These are phyloP conservation scores for Phytophthora sp. DNA, from an alignment of 352 stramenopile genomes.

Conservation along the genomic window DNA sequence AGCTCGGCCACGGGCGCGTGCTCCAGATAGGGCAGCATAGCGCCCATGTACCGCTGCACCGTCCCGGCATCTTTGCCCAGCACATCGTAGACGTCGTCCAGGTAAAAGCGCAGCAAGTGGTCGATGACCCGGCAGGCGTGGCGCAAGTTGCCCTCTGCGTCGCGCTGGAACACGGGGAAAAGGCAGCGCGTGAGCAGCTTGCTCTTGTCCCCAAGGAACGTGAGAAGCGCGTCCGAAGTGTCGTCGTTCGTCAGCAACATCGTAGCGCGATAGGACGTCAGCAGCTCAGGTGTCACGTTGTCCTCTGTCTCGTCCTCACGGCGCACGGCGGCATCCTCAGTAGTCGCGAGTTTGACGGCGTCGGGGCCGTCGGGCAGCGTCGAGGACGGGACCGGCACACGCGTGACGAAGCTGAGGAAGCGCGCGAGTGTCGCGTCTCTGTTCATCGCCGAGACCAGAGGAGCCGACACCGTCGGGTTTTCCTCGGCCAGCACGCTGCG, in stretches of 20 bases:
- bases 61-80: conserved; percentile 66
- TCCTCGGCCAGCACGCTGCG: conserved; percentile 59
- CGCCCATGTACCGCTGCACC: conserved; percentile 81
- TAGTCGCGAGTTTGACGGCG: conserved; percentile 31
- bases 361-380: conserved; percentile 53
- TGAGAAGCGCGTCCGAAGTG: conserved; percentile 75
- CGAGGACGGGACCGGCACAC: conserved; percentile 37
- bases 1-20: conserved; percentile 85
- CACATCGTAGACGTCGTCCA: conserved; percentile 90
- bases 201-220: conserved; percentile 84
- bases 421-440: conserved; percentile 63
- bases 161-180: conserved; percentile 79
- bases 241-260: conserved; percentile 92
- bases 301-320: conserved; percentile 39
- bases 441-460: conserved; percentile 68
- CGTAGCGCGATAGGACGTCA: conserved; percentile 84
- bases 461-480: conserved; percentile 50
- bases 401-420: conserved; percentile 73
- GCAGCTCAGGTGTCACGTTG: conserved; percentile 66
- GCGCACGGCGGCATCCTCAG: conserved; percentile 6
- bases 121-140: conserved; percentile 91
- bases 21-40: conserved; percentile 83
- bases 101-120: conserved; percentile 81
- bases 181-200: conserved; percentile 80
- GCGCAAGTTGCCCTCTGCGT: conserved; percentile 78